Conservation (phyloP, 192 early-diverging fungal genomes). For the Gigaspora rosea region DNA sequence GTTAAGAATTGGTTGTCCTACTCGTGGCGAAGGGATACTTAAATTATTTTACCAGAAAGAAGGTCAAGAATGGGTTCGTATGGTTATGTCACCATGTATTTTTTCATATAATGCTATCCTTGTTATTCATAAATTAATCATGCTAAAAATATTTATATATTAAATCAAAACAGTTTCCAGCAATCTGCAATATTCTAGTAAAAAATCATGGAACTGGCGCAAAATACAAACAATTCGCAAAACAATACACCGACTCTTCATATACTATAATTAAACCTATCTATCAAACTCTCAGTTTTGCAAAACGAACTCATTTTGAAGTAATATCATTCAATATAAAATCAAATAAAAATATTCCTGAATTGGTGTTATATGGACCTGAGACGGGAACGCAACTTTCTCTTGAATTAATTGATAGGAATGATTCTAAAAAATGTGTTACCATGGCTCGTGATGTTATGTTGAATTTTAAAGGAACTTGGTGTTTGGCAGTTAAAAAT, state of each 20-base stretch:
- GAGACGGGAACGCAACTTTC: neutral
- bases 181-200: neutral
- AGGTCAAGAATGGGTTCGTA: neutral
- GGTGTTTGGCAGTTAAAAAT: neutral
- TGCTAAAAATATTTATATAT: neutral
- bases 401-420: neutral
- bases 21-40: conserved; percentile 8
- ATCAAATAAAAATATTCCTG: neutral
- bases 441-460: neutral
- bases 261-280: conserved; percentile 13
- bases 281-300: neutral
- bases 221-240: conserved; percentile 21
- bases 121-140: neutral
- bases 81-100: neutral
- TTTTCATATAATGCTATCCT: neutral
- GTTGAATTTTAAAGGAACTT: conserved; percentile 1
- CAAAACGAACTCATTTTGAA: conserved; percentile 8
- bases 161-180: neutral
- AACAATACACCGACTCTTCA: neutral
- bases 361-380: neutral
- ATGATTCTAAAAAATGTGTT: neutral
- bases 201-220: conserved; percentile 18
- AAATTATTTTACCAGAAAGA: neutral
- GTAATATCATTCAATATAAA: conserved; percentile 13
- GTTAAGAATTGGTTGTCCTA: conserved; percentile 12